A percentile compares a stretch with the other conserved stretches of the same genome.
Conservation (phyloP, 441 rosid species). For the Macaranga tanarius region DNA sequence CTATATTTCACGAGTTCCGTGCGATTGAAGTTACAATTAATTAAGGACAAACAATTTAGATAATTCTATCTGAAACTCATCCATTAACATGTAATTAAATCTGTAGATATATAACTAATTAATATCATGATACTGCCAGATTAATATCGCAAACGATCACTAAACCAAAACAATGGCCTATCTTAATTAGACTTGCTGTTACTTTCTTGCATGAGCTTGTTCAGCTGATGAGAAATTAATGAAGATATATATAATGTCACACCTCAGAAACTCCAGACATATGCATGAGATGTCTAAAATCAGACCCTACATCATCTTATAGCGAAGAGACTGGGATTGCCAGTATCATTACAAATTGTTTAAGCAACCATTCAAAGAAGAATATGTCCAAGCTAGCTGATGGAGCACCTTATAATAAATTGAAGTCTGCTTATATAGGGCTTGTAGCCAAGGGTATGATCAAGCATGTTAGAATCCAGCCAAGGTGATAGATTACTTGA, state of each 20-base stretch:
- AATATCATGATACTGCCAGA: no score
- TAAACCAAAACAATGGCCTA: no score
- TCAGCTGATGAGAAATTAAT: conserved; percentile 14
- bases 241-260: conserved; percentile 13
- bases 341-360: conserved; percentile 15
- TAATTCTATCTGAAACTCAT: no score
- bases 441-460: conserved; percentile 6
- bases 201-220: conserved; percentile 1
- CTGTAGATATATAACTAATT: no score
- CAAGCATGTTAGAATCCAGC: neutral
- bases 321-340: conserved; percentile 17
- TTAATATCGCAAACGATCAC: no score
- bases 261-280: conserved; percentile 11
- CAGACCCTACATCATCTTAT: conserved; percentile 3
- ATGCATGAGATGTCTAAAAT: conserved; percentile 27
- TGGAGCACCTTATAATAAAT: neutral
- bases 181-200: no score
- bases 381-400: conserved; percentile 19
- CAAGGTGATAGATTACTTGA: neutral
- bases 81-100: no score
- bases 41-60: no score
- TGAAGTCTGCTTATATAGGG: neutral
- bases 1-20: no score
- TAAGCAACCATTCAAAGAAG: neutral
- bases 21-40: no score